Evolutionary conservation across 1,284 basidiomycete genomes (phyloP).

Genomic region (Pyrrhoderma noxium): DNA sequence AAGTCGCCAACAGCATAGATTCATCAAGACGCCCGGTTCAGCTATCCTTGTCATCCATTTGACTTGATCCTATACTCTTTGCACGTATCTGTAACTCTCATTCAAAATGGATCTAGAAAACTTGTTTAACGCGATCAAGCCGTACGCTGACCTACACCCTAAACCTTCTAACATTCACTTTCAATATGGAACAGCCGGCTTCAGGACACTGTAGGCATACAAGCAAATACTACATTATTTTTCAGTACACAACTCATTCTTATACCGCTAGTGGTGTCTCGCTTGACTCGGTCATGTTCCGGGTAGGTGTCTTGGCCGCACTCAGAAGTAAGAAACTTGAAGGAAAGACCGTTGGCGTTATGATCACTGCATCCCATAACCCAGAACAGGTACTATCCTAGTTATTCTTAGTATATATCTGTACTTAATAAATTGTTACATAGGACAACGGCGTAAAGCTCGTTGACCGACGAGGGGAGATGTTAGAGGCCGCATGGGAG

Average conservation of each 20-base stretch:
- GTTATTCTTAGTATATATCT: background rate
- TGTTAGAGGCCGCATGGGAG: slow-evolving; percentile 98
- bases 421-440: slow-evolving; percentile 8
- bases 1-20: background rate
- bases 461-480: slow-evolving; percentile 97
- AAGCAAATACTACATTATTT: slow-evolving; percentile 12
- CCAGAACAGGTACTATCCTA: slow-evolving; percentile 70
- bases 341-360: slow-evolving; percentile 91
- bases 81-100: too few species aligned
- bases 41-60: background rate
- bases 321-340: slow-evolving; percentile 86
- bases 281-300: slow-evolving; percentile 91
- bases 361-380: slow-evolving; percentile 99
- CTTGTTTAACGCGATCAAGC: slow-evolving; percentile 33
- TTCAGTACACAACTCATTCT: slow-evolving; percentile 15
- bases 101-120: background rate
- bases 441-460: slow-evolving; percentile 99
- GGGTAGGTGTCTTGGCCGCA: slow-evolving; percentile 86
- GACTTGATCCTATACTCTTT: too few species aligned
- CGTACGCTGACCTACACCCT: slow-evolving; percentile 50
- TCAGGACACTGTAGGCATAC: slow-evolving; percentile 79
- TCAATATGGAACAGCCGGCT: slow-evolving; percentile 93
- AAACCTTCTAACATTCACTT: slow-evolving; percentile 60
- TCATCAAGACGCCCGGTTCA: background rate
- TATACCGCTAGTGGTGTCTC: slow-evolving; percentile 53